Conservation (phyloP, 768 basidiomycete genomes). For the Boletus edulis region DNA sequence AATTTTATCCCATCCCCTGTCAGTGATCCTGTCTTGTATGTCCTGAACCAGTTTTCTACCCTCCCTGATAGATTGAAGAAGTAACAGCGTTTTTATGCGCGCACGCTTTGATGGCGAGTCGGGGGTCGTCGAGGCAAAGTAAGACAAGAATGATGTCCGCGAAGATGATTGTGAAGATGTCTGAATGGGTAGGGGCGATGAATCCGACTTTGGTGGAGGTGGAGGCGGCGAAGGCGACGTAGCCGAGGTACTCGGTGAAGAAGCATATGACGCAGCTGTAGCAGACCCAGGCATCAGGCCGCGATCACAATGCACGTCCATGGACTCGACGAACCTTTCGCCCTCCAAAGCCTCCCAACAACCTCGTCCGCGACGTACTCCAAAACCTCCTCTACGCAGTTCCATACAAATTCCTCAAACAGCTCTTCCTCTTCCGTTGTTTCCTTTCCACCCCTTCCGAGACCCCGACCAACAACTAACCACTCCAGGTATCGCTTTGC, state of each 20-base stretch:
- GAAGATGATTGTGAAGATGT: constrained; percentile 1
- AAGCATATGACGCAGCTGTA: constrained; percentile 53
- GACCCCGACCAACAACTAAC: constrained; percentile 65
- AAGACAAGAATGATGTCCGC: constrained; percentile 45
- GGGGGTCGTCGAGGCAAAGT: constrained; percentile 82
- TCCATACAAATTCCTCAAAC: constrained; percentile 62
- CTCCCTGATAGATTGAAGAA: constrained; percentile 52
- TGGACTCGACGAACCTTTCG: constrained; percentile 49
- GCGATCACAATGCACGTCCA: not conserved
- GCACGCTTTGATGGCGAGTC: constrained; percentile 70
- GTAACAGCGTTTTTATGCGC: constrained; percentile 73
- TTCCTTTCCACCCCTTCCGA: constrained; percentile 24
- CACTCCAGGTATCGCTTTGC: constrained; percentile 78
- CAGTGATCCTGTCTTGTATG: constrained; percentile 19
- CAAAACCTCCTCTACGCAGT: constrained; percentile 54
- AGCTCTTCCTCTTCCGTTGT: constrained; percentile 34
- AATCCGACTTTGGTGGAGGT: constrained; percentile 11
- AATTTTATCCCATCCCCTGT: constrained; percentile 40
- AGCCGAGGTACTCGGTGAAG: constrained; percentile 20
- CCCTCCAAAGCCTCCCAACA: constrained; percentile 63
- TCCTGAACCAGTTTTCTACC: constrained; percentile 14
- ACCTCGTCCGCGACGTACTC: constrained; percentile 46
- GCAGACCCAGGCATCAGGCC: not conserved
- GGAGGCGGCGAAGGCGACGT: constrained; percentile 3
- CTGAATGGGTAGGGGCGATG: not conserved